Base-by-base conservation (phyloP, 1,284 basidiomycete genomes). In the Hymenochaete sp. region DNA sequence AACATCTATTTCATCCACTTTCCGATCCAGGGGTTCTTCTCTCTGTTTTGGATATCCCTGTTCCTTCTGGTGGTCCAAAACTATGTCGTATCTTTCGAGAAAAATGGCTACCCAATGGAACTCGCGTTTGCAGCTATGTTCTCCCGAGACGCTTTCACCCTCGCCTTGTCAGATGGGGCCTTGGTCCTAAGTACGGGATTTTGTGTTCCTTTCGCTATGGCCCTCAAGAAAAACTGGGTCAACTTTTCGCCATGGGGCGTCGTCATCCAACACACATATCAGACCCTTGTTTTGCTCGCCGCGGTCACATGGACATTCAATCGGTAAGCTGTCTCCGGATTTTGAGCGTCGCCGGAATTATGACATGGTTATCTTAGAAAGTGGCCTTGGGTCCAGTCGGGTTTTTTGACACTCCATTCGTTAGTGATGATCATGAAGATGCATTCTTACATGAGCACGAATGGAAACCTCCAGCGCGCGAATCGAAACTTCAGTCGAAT, bases 331-430 rank as follows among this genome's bases (percentile, higher is more conserved):
- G 3, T 19, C 19, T n/a, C 24, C 29, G 2, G 44, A 27, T 19
- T 21, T 14, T 45, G 26, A 8, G 6, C 28, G 10, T 37, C n/a
- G n/a, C 22, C 22, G 5, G 21, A 9, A 9, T 22, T n/a, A 37
- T 6, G 38, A 5, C 22, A 19, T 29, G 42, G 25, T 24, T 31
- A 25, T 45, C 26, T 10, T 53, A 82, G 89, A 44, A 75, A 92
- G 55, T 98, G 93, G 93, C 92, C 91, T 29, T 97, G 95, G 93
- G 93, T 98, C 1, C 95, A 98, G 62, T 91, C 91, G 0, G 93
- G 93, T 6, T 98, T 93, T 65, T 71, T 98, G 43, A 93, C 92
- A 0, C 66, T 98, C n/a, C 95, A 93, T 62, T 79, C 84, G 10
- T 67, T 96, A 6, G 82, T 84, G 47, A 85, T 95, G 82, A 77